Conservation (phyloP, 768 basidiomycete genomes). For the Kwoniella sp. region DNA sequence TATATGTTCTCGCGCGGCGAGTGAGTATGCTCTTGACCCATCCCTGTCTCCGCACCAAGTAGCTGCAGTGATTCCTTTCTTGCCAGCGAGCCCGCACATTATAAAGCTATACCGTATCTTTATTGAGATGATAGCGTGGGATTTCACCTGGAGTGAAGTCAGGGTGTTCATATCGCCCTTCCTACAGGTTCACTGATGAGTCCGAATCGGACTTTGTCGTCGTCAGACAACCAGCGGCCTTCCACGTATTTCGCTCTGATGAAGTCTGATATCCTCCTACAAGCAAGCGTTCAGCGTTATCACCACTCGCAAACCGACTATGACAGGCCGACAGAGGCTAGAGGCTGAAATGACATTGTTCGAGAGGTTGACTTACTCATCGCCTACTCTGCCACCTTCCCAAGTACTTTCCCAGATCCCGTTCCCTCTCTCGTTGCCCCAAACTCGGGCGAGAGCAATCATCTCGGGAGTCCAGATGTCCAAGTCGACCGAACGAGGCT, state of each 20-base stretch:
- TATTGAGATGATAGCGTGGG: too few species aligned
- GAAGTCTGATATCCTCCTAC: conserved; percentile 34
- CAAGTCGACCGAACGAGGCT: conserved; percentile 52
- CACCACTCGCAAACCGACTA: background rate
- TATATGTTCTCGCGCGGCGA: too few species aligned
- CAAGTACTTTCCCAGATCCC: conserved; percentile 45
- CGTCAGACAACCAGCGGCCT: conserved; percentile 45
- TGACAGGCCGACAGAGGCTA: background rate
- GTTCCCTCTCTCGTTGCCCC: conserved; percentile 53
- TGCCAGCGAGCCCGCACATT: too few species aligned
- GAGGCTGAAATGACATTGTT: background rate
- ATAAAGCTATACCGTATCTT: too few species aligned
- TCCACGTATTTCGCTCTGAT: conserved; percentile 53
- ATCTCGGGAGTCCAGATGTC: conserved; percentile 52
- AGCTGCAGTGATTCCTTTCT: too few species aligned
- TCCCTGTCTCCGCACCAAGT: too few species aligned
- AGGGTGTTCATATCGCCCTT: too few species aligned
- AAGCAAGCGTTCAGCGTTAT: background rate
- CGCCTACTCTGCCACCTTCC: conserved; percentile 29
- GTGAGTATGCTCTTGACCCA: too few species aligned
- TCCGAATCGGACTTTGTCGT: conserved; percentile 32
- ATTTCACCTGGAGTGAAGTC: too few species aligned
- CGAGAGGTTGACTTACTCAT: conserved; percentile 45
- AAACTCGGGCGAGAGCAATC: conserved; percentile 43
- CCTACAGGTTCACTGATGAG: conserved; percentile 8